Evolutionary conservation across 495 filamentous ascomycete species (phyloP).

Genomic region (Penicillium subrubescens): DNA sequence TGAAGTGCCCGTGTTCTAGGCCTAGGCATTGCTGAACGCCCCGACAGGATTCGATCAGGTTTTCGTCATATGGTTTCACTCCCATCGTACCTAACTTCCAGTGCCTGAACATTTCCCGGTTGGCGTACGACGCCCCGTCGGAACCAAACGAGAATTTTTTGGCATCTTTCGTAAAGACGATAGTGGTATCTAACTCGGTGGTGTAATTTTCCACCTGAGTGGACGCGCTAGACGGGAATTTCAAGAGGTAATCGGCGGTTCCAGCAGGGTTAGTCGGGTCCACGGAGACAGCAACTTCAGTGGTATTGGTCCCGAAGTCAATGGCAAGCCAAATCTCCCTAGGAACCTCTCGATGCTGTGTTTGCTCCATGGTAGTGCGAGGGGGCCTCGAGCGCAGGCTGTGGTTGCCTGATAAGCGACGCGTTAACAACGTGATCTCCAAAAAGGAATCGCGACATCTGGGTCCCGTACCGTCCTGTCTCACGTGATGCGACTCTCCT

Average conservation of each 20-base stretch:
- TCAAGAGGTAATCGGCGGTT: background rate
- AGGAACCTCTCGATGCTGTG: background rate
- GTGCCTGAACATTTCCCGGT: background rate
- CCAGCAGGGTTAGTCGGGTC: background rate
- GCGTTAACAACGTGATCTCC: no score
- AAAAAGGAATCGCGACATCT: no score
- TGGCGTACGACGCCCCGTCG: background rate
- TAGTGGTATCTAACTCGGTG: background rate
- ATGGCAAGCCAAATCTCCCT: background rate
- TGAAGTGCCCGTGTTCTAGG: background rate
- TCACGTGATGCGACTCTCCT: no score
- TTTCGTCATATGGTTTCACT: background rate
- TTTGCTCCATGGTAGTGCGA: background rate
- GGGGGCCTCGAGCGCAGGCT: no score
- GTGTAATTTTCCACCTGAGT: background rate
- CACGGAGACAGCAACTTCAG: background rate
- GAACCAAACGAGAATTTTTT: background rate
- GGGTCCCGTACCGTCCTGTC: no score
- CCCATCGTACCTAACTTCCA: background rate
- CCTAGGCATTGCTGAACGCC: background rate
- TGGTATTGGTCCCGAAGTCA: background rate
- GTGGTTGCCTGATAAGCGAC: no score
- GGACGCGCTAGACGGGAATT: background rate
- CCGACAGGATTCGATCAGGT: background rate
- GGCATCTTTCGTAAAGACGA: background rate